Conservation (phyloP, 2,329 filamentous ascomycete genomes). For the Diaporthe batatas region DNA sequence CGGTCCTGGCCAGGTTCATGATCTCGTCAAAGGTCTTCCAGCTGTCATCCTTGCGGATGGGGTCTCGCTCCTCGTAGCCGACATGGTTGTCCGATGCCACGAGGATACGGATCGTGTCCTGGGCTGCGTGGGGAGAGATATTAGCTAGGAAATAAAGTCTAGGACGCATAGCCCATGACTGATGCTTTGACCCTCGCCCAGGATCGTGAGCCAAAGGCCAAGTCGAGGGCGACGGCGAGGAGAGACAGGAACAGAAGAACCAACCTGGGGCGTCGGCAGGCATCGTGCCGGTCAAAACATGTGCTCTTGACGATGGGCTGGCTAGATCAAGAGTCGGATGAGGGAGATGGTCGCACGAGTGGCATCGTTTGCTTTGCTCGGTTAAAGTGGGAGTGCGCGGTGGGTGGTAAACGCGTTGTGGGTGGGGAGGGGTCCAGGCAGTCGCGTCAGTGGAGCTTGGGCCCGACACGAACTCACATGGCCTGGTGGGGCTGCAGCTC, state of each 20-base stretch:
- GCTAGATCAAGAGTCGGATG: too few species aligned
- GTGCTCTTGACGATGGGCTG: background rate
- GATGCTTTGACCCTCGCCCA: background rate
- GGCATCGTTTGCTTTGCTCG: background rate
- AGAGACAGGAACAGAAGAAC: slow-evolving; percentile 19
- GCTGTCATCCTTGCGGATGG: slow-evolving; percentile 95
- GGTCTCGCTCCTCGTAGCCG: slow-evolving; percentile 92
- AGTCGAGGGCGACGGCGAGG: background rate
- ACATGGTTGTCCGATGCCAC: slow-evolving; percentile 98
- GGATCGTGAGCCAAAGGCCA: background rate
- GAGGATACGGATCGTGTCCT: slow-evolving; percentile 94
- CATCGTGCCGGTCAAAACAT: slow-evolving; percentile 43
- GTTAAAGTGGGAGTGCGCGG: background rate
- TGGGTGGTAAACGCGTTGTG: slow-evolving; percentile 6
- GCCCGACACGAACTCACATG: slow-evolving; percentile 37
- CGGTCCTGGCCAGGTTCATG: slow-evolving; percentile 86
- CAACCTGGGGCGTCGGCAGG: slow-evolving; percentile 46
- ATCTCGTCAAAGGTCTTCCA: slow-evolving; percentile 97
- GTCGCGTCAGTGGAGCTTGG: slow-evolving; percentile 32
- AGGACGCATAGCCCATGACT: too few species aligned
- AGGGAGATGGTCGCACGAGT: background rate
- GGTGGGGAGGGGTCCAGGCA: slow-evolving; percentile 32
- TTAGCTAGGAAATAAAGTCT: background rate
- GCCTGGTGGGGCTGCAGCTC: background rate
- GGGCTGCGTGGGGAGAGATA: slow-evolving; percentile 51